Evolutionary conservation across 345 rosid species (phyloP), one percentile per base, ranked within the genome.

Genomic region (Gossypium sturtianum): DNA sequence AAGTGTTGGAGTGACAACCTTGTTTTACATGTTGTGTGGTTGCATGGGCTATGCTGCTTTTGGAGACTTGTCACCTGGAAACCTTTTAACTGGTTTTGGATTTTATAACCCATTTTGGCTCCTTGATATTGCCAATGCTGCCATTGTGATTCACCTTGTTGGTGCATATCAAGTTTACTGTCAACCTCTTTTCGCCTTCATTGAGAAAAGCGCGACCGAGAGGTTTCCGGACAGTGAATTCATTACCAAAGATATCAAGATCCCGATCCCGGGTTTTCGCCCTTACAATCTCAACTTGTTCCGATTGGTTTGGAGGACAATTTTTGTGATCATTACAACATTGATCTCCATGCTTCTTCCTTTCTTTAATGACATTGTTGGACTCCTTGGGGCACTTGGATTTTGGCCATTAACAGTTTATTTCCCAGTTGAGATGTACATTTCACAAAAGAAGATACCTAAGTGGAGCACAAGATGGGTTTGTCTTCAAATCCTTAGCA

Each of bases 131-230:
- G 98, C 95, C 7, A 94, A 94, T 51, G 80, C 84, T 0, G 97
- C 98, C 51, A 87, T 94, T 45, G 89, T 91, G 0, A 73, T 94
- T 70, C 98, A 94, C 86, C 88, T 92, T 17, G 81, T 92, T 2
- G 97, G 95, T 7, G 97, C 97, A 12, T 94, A 94, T 88, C 98
- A 94, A 82, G 98, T 94, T 74, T 92, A 22, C 80, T 91, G 97
- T 83, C 98, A 94, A 76, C 97, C 97, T 41, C 82, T 92, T 12
- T 94, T 87, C 15, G 87, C 93, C 23, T 94, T 94, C 85, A 19
- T 94, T 0, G 98, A 94, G 79, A 91, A 86, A 75, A 9, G 67
- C 63, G 90, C 93, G 0, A 45, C 75, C 1, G 71, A 67, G 20
- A 80, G 78, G 69, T 93, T 38, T 77, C 93, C 92, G 1, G 93